These are phyloP conservation scores for Aspergillus diversus DNA, from an alignment of 495 filamentous ascomycete species.

Conservation along the genomic window DNA sequence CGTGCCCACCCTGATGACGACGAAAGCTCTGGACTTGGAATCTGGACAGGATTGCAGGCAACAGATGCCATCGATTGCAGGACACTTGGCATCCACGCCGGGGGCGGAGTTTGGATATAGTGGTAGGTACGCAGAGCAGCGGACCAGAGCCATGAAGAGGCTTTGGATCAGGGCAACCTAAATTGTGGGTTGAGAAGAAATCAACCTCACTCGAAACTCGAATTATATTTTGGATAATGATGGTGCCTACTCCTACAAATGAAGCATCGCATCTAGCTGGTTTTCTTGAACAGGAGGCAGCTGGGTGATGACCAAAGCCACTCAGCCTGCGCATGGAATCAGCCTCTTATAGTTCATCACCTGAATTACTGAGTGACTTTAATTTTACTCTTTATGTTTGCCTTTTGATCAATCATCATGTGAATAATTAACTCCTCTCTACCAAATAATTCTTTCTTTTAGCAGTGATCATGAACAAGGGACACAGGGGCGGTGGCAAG, in stretches of 20 bases:
- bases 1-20: conserved; percentile 10
- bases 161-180: background rate
- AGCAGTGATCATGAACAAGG: background rate
- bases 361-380: background rate
- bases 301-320: background rate
- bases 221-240: background rate
- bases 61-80: background rate
- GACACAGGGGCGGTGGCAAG: conserved; percentile 1
- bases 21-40: background rate
- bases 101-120: background rate
- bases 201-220: background rate
- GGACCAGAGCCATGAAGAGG: background rate
- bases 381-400: background rate
- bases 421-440: background rate
- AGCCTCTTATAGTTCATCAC: background rate
- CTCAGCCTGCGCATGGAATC: background rate
- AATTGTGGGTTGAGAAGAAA: background rate
- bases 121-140: background rate
- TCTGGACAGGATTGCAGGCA: background rate
- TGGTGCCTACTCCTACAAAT: background rate
- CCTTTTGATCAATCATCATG: background rate
- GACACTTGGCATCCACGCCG: background rate
- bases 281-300: background rate
- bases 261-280: background rate
- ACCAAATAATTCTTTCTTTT: background rate